Conservation (phyloP, 176 grass and related monocot genomes). For the Paspalum notatum region DNA sequence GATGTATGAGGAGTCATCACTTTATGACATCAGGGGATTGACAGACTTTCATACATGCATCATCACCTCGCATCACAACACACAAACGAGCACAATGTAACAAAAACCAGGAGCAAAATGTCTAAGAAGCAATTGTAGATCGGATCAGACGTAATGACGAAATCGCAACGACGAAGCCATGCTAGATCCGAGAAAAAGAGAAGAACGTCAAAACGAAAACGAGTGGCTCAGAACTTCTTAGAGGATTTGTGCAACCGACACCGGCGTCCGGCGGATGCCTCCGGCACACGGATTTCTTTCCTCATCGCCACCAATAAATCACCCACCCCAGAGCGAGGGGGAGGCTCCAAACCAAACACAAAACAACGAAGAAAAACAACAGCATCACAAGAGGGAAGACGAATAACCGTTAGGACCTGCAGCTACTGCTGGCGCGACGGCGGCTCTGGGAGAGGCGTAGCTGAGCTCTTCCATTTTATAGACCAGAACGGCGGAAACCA, state of each 20-base stretch:
- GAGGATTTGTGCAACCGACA: constrained; percentile 84
- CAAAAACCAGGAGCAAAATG: too few relatives aligned
- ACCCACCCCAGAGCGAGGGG: too few relatives aligned
- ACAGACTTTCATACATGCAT: constrained; percentile 70
- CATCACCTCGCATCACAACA: constrained; percentile 58
- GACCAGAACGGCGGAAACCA: neutral
- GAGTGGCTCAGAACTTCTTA: constrained; percentile 90
- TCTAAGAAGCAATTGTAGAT: too few relatives aligned
- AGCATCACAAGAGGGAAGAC: neutral
- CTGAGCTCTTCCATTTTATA: constrained; percentile 13
- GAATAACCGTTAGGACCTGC: neutral
- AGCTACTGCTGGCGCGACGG: neutral
- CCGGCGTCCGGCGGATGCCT: constrained; percentile 49
- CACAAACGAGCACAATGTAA: too few relatives aligned
- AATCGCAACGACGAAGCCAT: rapidly evolving
- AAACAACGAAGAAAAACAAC: neutral
- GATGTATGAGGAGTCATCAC: constrained; percentile 70
- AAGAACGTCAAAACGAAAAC: neutral
- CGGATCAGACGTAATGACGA: too few relatives aligned
- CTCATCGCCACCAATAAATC: constrained; percentile 42
- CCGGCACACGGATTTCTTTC: constrained; percentile 59
- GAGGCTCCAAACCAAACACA: neutral
- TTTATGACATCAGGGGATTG: constrained; percentile 82
- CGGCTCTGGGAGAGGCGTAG: neutral
- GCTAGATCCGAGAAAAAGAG: neutral